These are phyloP conservation scores for Globisporangium mamillatum DNA, from an alignment of 352 stramenopile species.

Conservation along the genomic window DNA sequence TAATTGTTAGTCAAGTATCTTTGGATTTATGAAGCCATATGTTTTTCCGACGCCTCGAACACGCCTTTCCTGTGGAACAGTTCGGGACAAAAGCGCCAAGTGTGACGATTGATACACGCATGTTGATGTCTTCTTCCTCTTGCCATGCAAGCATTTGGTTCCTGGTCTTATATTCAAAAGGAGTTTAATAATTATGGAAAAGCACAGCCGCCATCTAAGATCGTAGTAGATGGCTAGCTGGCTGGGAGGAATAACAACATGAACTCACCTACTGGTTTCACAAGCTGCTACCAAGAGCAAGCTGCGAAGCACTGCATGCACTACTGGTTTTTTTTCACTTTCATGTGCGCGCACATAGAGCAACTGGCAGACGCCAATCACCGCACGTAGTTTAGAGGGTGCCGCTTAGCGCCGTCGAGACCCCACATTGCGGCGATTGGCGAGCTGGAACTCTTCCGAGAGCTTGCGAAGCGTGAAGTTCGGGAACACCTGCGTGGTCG, in stretches of 20 bases:
- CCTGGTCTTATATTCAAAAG: conserved; percentile 3
- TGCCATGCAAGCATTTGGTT: background rate
- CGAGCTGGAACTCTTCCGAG: conserved; percentile 54
- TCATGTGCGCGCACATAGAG: background rate
- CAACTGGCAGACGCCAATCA: background rate
- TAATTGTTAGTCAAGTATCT: background rate
- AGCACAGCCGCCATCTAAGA: background rate
- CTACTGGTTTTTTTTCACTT: background rate
- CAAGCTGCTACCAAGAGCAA: background rate
- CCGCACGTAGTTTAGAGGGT: background rate
- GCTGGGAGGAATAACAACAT: background rate
- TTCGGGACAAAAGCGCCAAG: background rate
- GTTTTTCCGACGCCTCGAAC: background rate
- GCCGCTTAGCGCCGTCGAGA: conserved; percentile 15
- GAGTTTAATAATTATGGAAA: conserved; percentile 9
- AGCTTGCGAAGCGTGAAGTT: conserved; percentile 74
- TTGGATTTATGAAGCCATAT: conserved; percentile 7
- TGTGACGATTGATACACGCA: background rate
- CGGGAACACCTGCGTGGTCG: conserved; percentile 69
- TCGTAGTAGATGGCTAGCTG: background rate
- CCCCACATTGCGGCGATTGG: conserved; percentile 10
- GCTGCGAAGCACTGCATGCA: background rate
- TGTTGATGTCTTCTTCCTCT: background rate
- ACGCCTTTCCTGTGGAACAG: background rate
- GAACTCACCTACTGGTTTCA: background rate